Base-by-base conservation (phyloP, 257 asterid species). In the Nicotiana benthamiana region DNA sequence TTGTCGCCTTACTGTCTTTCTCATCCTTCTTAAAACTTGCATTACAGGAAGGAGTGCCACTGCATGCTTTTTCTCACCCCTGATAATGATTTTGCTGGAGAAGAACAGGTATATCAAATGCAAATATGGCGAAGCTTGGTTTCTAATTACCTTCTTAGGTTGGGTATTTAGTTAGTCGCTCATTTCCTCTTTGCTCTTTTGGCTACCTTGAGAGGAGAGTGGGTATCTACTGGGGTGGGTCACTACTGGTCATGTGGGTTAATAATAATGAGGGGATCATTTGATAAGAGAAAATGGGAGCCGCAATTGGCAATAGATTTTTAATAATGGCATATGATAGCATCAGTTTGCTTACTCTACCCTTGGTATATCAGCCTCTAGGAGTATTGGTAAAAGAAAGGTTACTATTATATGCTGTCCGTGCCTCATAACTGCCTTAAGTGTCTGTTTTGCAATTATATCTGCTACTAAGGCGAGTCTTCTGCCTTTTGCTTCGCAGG, bases 51-150 rank as follows among this genome's bases (percentile, higher is more conserved):
- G 87, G 98, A 94, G 83, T 94, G 98, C 85, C 98, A 94, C 89
- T 94, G 98, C 90, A 94, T 94, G 98, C 97, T 94, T 80, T 94
- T 94, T 62, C 94, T 92, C 28, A 94, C 96, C 62, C 87, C 97
- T 32, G 97, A 94, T 15, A 94, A 94, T 26, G 98, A 92, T 85
- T 94, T 94, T 89, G 98, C 98, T 46, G 98, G 98, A 75, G 80
- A 90, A 79, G 97, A 92, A 17, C 98, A 92, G 97, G 98, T 94
- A 87, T 46, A n/a, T 5, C 43, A 79, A 54, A 40, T 34, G 75
- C 32, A 24, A 46, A 18, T 63, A 43, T 79, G 60, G 60, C 0
- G 1, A 17, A 24, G n/a, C 40, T 61, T 78, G 61, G 16, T 78
- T 36, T 52, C 57, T 15, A n/a, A 28, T 60, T 40, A 70, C 59